Conservation (phyloP, 73 alveolate genomes). For the Tetrahymena malaccensis region DNA sequence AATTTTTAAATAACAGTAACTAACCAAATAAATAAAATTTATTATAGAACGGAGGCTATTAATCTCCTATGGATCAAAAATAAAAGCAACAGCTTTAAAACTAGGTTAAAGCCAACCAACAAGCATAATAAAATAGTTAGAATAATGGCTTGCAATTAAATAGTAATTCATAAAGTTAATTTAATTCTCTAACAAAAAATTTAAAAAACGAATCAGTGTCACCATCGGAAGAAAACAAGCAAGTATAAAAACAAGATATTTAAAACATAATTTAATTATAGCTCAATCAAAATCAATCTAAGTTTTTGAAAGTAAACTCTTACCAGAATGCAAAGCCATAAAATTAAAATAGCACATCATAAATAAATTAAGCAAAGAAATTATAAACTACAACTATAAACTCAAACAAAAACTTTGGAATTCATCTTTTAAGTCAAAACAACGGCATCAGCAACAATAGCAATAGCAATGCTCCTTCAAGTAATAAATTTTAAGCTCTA, state of each 20-base stretch:
- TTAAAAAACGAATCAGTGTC: background rate
- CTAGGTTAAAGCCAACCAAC: background rate
- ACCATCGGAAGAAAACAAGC: background rate
- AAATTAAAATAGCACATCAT: background rate
- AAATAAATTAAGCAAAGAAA: background rate
- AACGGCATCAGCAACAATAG: background rate
- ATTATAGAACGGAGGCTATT: background rate
- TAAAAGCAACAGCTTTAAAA: too few species aligned
- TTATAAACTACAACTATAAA: background rate
- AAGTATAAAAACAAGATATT: background rate
- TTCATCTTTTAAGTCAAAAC: background rate
- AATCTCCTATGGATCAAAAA: background rate
- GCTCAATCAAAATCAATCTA: background rate
- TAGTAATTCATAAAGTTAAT: background rate
- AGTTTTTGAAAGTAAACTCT: background rate
- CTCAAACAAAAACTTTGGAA: background rate
- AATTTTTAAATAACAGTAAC: background rate
- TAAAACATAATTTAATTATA: background rate
- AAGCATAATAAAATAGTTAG: background rate
- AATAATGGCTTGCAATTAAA: background rate
- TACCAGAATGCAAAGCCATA: background rate
- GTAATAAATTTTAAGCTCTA: background rate
- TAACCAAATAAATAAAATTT: background rate
- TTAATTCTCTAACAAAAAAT: background rate
- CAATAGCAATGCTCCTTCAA: background rate